Base-by-base conservation (phyloP, 78 protist genomes). In the Dictyostelium purpureum region DNA sequence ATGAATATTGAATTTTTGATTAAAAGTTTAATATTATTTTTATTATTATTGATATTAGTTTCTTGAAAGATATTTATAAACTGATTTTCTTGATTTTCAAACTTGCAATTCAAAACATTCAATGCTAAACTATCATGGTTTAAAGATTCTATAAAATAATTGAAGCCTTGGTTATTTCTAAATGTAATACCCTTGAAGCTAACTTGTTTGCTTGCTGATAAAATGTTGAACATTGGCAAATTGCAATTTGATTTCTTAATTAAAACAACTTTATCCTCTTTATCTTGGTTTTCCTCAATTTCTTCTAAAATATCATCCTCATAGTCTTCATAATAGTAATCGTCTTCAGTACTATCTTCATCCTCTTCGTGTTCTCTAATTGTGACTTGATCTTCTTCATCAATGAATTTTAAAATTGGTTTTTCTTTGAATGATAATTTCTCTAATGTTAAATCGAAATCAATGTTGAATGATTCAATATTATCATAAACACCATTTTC, bases 181-280 rank as follows among this genome's bases (percentile, higher is more conserved):
- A 63, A 63, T 63, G 71, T 26, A 31, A 63, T 63, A 28, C 71
- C 71, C 33, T 63, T 63, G 6, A 79, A 79, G 24, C 67, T 78
- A 38, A 78, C 87, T 61, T 78, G 87, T 43, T 78, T 63, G 31
- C 59, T 78, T 52, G 26, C 77, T 43, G n/a, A n/a, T n/a, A n/a
- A n/a, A 7, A 52, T 18, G n/a, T 61, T 61, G 66, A 26, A 26
- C 38, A 26, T 57, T 57, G 6, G 37, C 35, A 26, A 57, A 24
- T 57, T 57, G 66, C 26, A 26, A 28, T 26, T 26, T 47, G 12
- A 47, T 47, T 14, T 16, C 52, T 14, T 3, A 14, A 16, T 51
- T 35, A 7, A 76, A 52, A 35, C 81, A 31, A 33, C 31, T 43
- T 76, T 6, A 56, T 56, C 59, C 10, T 24, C 80, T n/a, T 51